Conservation (phyloP, 2,329 filamentous ascomycete genomes). For the Cladophialophora immunda region DNA sequence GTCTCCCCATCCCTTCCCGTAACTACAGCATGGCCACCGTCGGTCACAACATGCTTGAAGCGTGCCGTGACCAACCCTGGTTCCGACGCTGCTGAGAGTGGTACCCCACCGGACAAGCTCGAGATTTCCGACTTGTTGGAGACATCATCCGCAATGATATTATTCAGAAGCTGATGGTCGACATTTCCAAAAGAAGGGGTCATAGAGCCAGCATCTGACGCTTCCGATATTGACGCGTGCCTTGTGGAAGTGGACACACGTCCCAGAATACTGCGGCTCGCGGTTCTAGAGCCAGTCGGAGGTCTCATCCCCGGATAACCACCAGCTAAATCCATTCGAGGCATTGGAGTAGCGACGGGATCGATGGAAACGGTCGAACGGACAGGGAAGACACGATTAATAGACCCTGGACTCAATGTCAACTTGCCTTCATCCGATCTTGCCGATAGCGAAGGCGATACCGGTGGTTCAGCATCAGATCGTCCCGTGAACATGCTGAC, state of each 20-base stretch:
- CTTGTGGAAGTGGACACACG: neutral
- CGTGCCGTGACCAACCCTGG: conserved; percentile 69
- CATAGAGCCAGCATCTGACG: conserved; percentile 6
- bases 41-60: conserved; percentile 79
- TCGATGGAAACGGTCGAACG: conserved; percentile 80
- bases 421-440: conserved; percentile 23
- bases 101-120: conserved; percentile 32
- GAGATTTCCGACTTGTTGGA: conserved; percentile 33
- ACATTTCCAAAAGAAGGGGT: conserved; percentile 10
- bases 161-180: conserved; percentile 21
- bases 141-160: conserved; percentile 20
- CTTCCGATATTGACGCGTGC: conserved; percentile 9
- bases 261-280: neutral
- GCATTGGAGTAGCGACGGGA: conserved; percentile 53
- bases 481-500: conserved; percentile 40
- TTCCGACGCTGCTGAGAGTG: conserved; percentile 17
- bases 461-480: conserved; percentile 7
- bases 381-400: conserved; percentile 79
- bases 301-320: conserved; percentile 33
- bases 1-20: conserved; percentile 77
- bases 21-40: conserved; percentile 82
- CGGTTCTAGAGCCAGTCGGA: neutral
- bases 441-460: conserved; percentile 17
- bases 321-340: conserved; percentile 19
- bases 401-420: conserved; percentile 43